Conservation (phyloP, 352 stramenopile genomes). For the Phytophthora colocasiae region DNA sequence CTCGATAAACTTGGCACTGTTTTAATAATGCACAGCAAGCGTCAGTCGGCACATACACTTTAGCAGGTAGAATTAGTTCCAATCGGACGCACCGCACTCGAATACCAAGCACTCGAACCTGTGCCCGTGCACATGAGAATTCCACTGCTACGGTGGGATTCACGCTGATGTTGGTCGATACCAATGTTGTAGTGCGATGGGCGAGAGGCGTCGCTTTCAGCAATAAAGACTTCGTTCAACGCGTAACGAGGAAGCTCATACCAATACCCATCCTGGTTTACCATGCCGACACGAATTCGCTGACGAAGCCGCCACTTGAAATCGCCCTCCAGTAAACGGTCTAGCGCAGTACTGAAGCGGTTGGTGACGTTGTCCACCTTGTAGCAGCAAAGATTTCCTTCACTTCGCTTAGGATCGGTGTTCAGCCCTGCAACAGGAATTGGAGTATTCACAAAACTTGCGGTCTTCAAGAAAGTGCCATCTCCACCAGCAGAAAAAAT, state of each 20-base stretch:
- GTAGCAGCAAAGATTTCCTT: conserved; percentile 91
- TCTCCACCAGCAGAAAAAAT: conserved; percentile 88
- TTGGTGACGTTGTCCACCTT: conserved; percentile 80
- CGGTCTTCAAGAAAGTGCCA: conserved; percentile 88
- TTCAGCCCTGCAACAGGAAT: conserved; percentile 88
- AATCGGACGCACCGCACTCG: conserved; percentile 71
- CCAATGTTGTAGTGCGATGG: conserved; percentile 91
- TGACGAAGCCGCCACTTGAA: conserved; percentile 85
- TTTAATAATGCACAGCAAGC: conserved; percentile 10
- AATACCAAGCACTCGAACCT: conserved; percentile 90
- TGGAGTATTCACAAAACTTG: conserved; percentile 87
- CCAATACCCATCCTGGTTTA: conserved; percentile 90
- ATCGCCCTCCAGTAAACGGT: conserved; percentile 73
- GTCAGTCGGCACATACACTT: not conserved
- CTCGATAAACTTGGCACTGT: conserved; percentile 86
- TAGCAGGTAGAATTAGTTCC: not conserved
- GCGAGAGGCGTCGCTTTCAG: conserved; percentile 84
- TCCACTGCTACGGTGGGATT: conserved; percentile 88
- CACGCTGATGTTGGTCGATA: conserved; percentile 88
- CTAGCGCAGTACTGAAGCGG: conserved; percentile 74
- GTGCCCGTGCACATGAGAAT: conserved; percentile 91
- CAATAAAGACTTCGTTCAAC: conserved; percentile 92
- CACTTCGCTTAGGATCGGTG: conserved; percentile 84
- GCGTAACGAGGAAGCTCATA: conserved; percentile 87
- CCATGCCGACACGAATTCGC: conserved; percentile 88